phyloP scores from a whole-genome alignment of 2,329 filamentous ascomycete species.

The Talaromyces sp. region DNA sequence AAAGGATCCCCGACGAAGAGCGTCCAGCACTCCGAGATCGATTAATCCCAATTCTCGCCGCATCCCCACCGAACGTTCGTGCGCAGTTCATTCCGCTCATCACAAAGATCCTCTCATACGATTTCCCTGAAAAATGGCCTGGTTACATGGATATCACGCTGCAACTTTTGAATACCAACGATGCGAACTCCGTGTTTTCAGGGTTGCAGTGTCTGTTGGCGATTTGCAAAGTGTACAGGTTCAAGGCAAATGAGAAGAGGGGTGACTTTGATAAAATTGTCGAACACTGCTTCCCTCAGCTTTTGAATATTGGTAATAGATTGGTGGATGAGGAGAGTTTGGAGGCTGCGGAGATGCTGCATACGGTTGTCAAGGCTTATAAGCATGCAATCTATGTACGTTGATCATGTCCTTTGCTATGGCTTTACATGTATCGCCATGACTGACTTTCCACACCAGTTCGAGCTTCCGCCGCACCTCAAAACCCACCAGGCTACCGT shows the following conservation, averaged over 20 bases:
- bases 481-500: constrained; percentile 79
- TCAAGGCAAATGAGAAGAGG: constrained; percentile 78
- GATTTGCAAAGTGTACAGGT: constrained; percentile 91
- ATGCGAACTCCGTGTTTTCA: constrained; percentile 80
- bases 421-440: constrained; percentile 13
- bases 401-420: constrained; percentile 19
- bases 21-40: constrained; percentile 82
- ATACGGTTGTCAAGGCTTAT: constrained; percentile 91
- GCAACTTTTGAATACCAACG: constrained; percentile 79
- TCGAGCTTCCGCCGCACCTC: constrained; percentile 75
- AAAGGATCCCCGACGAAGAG: constrained; percentile 78
- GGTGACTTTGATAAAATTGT: constrained; percentile 93
- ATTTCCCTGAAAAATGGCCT: constrained; percentile 93
- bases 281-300: constrained; percentile 79
- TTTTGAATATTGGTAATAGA: constrained; percentile 80
- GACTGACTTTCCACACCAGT: constrained; percentile 47
- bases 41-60: constrained; percentile 80
- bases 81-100: constrained; percentile 90
- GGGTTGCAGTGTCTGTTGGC: constrained; percentile 90
- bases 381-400: constrained; percentile 96
- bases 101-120: constrained; percentile 91
- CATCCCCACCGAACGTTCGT: constrained; percentile 73
- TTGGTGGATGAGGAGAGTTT: constrained; percentile 85
- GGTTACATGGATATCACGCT: constrained; percentile 89
- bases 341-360: constrained; percentile 94